Evolutionary conservation across 1,284 basidiomycete genomes (phyloP).

Genomic region (Mycena citricolor): DNA sequence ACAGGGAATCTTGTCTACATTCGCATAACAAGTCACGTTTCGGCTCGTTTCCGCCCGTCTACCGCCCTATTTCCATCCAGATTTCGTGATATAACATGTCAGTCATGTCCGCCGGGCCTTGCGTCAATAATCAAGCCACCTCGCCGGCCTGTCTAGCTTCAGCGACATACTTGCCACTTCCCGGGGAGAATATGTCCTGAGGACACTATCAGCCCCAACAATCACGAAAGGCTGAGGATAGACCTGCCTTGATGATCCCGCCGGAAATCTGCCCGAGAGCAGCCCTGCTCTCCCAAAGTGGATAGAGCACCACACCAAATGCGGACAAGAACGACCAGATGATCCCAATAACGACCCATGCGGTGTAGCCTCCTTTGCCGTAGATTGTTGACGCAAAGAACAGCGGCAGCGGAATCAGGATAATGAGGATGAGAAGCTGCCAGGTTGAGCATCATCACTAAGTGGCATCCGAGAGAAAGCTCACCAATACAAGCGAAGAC

Average conservation of each 20-base stretch:
- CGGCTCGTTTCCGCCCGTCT: too few species aligned
- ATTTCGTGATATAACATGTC: too few species aligned
- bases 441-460: background rate
- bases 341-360: conserved; percentile 79
- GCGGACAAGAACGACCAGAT: conserved; percentile 81
- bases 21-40: too few species aligned
- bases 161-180: conserved; percentile 51
- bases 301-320: conserved; percentile 78
- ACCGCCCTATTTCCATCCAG: too few species aligned
- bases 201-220: background rate
- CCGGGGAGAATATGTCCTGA: conserved; percentile 50
- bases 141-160: too few species aligned
- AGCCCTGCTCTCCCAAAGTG: conserved; percentile 77
- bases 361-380: conserved; percentile 64
- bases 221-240: conserved; percentile 2
- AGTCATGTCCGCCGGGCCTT: too few species aligned
- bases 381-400: conserved; percentile 81
- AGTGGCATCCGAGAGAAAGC: conserved; percentile 27
- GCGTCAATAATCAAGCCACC: too few species aligned
- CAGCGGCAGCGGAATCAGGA: conserved; percentile 79
- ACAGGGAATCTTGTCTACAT: too few species aligned
- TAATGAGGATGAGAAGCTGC: conserved; percentile 63
- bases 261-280: conserved; percentile 58
- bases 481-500: conserved; percentile 66
- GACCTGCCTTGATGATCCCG: conserved; percentile 61